phyloP scores from a whole-genome alignment of 257 asterid species.

The Plantago elongata region DNA sequence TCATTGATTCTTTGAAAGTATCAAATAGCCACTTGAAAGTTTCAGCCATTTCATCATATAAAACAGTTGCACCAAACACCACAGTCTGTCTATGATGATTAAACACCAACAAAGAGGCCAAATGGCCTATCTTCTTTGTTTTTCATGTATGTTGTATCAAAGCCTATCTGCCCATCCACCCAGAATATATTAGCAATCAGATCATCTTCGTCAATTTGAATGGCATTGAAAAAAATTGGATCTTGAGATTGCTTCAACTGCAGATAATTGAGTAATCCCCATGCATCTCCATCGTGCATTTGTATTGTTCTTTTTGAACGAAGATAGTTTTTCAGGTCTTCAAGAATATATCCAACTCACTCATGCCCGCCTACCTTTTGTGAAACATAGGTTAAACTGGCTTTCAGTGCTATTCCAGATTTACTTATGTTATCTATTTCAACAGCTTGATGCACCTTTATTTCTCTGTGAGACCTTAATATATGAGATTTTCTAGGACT shows the following conservation, averaged over 20 bases:
- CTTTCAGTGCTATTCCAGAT: slow-evolving; percentile 1
- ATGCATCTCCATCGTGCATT: background rate
- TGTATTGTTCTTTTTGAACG: background rate
- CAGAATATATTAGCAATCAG: too few relatives aligned
- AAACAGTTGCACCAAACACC: background rate
- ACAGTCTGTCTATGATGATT: too few relatives aligned
- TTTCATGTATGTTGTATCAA: too few relatives aligned
- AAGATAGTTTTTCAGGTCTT: background rate
- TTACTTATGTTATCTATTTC: background rate
- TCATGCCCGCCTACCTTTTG: background rate
- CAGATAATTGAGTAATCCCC: background rate
- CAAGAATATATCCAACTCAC: background rate
- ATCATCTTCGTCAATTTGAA: too few relatives aligned
- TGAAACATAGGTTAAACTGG: background rate
- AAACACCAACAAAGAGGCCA: too few relatives aligned
- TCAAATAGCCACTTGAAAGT: background rate
- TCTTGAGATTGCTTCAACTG: background rate
- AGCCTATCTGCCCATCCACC: too few relatives aligned
- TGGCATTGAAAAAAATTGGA: background rate
- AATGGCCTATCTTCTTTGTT: too few relatives aligned
- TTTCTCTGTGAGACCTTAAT: background rate
- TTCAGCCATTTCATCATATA: background rate
- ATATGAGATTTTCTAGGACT: background rate
- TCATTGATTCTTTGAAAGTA: background rate
- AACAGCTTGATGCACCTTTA: background rate